A percentile compares a stretch with the other conserved stretches of the same genome.
Evolutionary conservation across 108 stramenopile genomes (phyloP).

Genomic region (Bacterosira constricta): DNA sequence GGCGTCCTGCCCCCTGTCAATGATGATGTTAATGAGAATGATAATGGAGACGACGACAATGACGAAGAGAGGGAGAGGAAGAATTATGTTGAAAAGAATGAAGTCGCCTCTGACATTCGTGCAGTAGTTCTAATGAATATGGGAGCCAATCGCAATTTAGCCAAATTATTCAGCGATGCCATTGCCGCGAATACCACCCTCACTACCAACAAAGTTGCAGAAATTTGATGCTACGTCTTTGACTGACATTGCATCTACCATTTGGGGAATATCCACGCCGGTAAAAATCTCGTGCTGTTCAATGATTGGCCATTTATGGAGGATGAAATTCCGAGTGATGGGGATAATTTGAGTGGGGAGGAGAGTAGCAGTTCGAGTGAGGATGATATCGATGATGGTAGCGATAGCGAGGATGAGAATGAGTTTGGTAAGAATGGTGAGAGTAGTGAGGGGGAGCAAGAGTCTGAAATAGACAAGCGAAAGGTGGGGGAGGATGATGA

Average conservation of each 20-base stretch:
- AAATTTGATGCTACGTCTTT: constrained; percentile 63
- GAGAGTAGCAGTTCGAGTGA: constrained; percentile 45
- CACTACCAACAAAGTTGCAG: not conserved
- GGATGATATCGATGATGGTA: constrained; percentile 21
- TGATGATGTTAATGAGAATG: constrained; percentile 9
- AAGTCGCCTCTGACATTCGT: constrained; percentile 38
- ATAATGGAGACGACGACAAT: not conserved
- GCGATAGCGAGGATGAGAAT: constrained; percentile 49
- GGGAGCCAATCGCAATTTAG: constrained; percentile 72
- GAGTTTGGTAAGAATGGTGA: constrained; percentile 38
- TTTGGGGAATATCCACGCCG: constrained; percentile 78
- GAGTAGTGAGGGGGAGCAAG: constrained; percentile 41
- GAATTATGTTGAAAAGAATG: not conserved
- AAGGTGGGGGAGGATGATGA: constrained; percentile 33
- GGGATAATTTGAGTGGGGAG: constrained; percentile 81
- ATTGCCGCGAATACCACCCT: not conserved
- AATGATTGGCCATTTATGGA: constrained; percentile 59
- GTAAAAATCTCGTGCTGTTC: constrained; percentile 70
- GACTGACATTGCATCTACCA: constrained; percentile 82
- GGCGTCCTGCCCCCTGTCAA: constrained; percentile 15
- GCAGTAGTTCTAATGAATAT: constrained; percentile 76
- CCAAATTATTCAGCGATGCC: constrained; percentile 38
- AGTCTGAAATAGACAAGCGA: constrained; percentile 40
- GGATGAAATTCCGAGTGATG: constrained; percentile 72
- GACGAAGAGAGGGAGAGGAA: not conserved